Conservation (phyloP, 495 filamentous ascomycete genomes). For the Hyphodiscus hymeniophilus region DNA sequence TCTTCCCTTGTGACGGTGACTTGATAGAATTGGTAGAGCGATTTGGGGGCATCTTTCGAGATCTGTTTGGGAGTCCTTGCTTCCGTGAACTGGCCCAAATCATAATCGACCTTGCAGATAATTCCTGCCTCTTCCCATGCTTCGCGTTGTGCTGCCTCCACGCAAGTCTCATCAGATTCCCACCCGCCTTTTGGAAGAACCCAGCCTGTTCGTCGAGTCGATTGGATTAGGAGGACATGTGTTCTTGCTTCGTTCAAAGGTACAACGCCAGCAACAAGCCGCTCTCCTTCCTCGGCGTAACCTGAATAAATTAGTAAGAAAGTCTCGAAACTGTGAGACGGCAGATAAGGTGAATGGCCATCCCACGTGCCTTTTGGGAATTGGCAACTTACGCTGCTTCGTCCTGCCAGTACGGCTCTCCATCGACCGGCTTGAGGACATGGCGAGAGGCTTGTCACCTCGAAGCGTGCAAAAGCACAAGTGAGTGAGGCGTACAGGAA, state of each 20-base stretch:
- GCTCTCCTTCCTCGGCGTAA: constrained; percentile 85
- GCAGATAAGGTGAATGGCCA: not conserved
- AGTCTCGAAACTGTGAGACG: not conserved
- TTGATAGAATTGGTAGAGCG: constrained; percentile 84
- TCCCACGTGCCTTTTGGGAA: constrained; percentile 6
- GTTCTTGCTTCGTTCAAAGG: constrained; percentile 61
- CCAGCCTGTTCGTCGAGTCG: constrained; percentile 79
- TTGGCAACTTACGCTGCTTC: constrained; percentile 64
- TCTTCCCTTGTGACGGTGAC: constrained; percentile 76
- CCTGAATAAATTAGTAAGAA: constrained; percentile 44
- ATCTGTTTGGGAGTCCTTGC: constrained; percentile 34
- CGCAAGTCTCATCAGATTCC: constrained; percentile 79
- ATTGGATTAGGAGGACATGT: constrained; percentile 87
- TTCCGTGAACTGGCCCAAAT: constrained; percentile 81
- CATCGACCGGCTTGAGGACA: constrained; percentile 60
- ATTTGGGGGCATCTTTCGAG: constrained; percentile 58
- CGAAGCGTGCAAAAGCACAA: constrained; percentile 1
- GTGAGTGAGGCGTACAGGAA: constrained; percentile 13
- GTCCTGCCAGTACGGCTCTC: constrained; percentile 67
- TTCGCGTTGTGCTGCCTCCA: constrained; percentile 57
- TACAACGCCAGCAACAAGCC: constrained; percentile 91
- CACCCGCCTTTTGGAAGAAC: constrained; percentile 96
- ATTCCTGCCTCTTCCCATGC: constrained; percentile 99
- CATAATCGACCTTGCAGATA: constrained; percentile 65
- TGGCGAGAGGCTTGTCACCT: constrained; percentile 30